Evolutionary conservation across 345 rosid species (phyloP), one percentile per base, ranked within the genome.

Genomic region (Salix arbutifolia): DNA sequence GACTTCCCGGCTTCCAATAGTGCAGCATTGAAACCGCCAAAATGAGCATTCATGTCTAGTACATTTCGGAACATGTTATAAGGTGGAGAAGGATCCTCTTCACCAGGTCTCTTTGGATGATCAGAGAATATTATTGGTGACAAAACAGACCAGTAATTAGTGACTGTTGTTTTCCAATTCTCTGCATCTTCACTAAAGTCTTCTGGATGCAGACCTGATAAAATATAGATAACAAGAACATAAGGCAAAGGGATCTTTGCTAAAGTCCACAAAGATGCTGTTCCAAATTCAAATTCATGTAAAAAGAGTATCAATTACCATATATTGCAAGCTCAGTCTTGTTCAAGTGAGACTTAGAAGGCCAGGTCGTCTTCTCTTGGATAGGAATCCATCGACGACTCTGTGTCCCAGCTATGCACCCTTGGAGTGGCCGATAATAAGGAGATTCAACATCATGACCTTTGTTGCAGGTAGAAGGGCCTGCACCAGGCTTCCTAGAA

Each of bases 71-170:
- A 86, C 97, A 96, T 96, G 87, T 96, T 96, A 83, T 87, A 94
- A 53, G 99, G 99, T 28, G 99, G 98, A 2, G 91, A 87, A 52
- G 99, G 99, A 85, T 96, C 98, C 85, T 96, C 99, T 42, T 94
- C 97, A 17, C 99, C 99, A 7, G 99, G 99, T 85, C 99, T 92
- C 82, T 96, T 96, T 17, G 99, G 98, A 84, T 96, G 99, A 89
- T 96, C 99, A 0, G 99, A 96, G 92, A 96, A 96, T 86, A 96
- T 92, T 71, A 96, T 67, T 5, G 99, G 98, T 6, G 99, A 96
- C 71, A 96, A 85, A 80, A 96, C 96, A 14, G 99, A 94, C 99
- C 99, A 96, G 83, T 88, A 94, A 80, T 96, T 89, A 65, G 78
- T 74, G 60, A 91, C 86, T 64, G 91, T 87, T 67, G 73, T 21